Evolutionary conservation across 2,329 filamentous ascomycete genomes (phyloP), one percentile per base, ranked within the genome.

Genomic region (Alternaria sp.): DNA sequence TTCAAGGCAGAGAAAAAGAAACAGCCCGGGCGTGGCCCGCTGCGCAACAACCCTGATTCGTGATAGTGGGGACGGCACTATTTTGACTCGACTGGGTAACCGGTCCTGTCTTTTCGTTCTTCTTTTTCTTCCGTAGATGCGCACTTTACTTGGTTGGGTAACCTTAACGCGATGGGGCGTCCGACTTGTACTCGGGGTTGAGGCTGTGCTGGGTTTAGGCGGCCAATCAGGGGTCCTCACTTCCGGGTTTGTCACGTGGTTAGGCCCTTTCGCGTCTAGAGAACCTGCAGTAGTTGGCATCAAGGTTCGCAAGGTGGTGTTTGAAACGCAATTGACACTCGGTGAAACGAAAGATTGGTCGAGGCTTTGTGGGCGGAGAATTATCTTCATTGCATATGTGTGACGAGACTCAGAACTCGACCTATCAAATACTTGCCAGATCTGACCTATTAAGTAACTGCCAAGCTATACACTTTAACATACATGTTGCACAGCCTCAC

Each of bases 401-500:
- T 41, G 28, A 53, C 49, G 49, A 41, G n/a, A 41, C 30, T 21
- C 49, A 15, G 7, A 37, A 9, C 20, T 23, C 49, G 20, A 41
- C 49, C 30, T 53, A 41, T 53, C 20, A 18, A 37, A 14, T 8
- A 53, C 30, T 53, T 41, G 30, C 30, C 30, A 49, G 33, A 49
- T 57, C 37, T 47, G 37, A 23, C 30, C 18, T 46, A 61, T 60
- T 51, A 58, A 64, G 47, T 60, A 26, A 46, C 12, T 18, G 58
- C 60, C 47, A 59, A 49, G 60, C 18, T 33, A 46, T 10, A 25
- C 33, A 46, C 41, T 64, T 44, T 60, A 59, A 45, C n/a, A 55
- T 54, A 50, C 53, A 54, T 45, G 37, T 58, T 67, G 56, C 66
- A 70, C 64, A 67, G 66, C 66, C 66, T 70, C 65, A 73, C 58